Conservation (phyloP, 169 alveolate genomes). For the Eimeria brunetti region DNA sequence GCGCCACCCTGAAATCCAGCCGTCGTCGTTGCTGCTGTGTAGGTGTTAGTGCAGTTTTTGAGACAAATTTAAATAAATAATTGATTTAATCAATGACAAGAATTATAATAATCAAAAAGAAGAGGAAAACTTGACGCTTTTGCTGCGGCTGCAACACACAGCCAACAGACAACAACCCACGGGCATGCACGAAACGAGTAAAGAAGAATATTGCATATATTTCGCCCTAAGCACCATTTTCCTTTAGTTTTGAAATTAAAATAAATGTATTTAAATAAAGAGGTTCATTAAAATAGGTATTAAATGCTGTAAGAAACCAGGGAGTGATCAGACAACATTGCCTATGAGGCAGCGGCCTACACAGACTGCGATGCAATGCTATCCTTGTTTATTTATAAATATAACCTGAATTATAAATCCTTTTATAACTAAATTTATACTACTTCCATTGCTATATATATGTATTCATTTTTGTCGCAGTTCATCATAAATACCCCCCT, state of each 20-base stretch:
- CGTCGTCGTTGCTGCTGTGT: neutral
- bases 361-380: no score
- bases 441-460: no score
- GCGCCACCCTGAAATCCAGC: neutral
- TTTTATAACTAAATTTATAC: no score
- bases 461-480: neutral
- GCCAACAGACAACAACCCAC: neutral
- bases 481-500: neutral
- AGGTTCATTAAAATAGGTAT: no score
- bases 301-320: neutral
- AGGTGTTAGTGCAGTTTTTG: neutral
- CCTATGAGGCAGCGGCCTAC: neutral
- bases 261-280: no score
- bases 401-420: no score
- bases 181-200: neutral
- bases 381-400: no score
- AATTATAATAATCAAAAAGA: no score
- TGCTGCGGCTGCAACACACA: neutral
- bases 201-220: neutral
- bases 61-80: neutral
- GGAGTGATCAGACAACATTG: neutral
- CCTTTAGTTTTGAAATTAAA: no score
- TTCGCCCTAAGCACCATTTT: neutral
- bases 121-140: neutral
- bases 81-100: neutral